Conservation (phyloP, 2,329 filamentous ascomycete genomes). For the Dactylellina drechsleri region DNA sequence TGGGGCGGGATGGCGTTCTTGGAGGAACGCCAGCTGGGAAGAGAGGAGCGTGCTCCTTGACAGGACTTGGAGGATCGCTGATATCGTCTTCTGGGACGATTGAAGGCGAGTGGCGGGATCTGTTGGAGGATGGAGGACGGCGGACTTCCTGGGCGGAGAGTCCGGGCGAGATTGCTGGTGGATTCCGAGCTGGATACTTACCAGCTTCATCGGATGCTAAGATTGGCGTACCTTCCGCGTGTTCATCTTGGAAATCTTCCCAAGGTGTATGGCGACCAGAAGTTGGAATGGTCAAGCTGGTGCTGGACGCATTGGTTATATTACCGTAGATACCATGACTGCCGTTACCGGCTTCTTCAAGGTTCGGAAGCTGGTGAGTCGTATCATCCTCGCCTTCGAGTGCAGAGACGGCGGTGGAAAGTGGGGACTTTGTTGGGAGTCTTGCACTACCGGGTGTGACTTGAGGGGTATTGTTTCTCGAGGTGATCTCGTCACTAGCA, state of each 20-base stretch:
- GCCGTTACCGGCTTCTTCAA: slow-evolving; percentile 39
- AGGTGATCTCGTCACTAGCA: slow-evolving; percentile 83
- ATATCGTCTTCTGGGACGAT: slow-evolving; percentile 66
- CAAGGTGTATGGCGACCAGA: slow-evolving; percentile 53
- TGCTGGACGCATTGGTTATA: slow-evolving; percentile 42
- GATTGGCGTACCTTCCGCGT: slow-evolving; percentile 51
- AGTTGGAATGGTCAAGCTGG: slow-evolving; percentile 44
- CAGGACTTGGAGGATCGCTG: slow-evolving; percentile 69
- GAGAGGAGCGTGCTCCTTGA: slow-evolving; percentile 89
- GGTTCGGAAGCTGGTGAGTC: slow-evolving; percentile 33
- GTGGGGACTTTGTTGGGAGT: slow-evolving; percentile 48
- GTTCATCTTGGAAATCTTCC: slow-evolving; percentile 52
- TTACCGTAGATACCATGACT: slow-evolving; percentile 42
- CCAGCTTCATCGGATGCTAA: slow-evolving; percentile 53
- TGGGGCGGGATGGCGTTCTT: slow-evolving; percentile 60
- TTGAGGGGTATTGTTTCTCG: slow-evolving; percentile 76
- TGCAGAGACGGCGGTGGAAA: slow-evolving; percentile 59
- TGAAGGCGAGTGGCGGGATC: slow-evolving; percentile 62
- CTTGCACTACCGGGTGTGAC: slow-evolving; percentile 63
- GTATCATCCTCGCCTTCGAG: slow-evolving; percentile 62
- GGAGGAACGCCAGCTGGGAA: slow-evolving; percentile 74
- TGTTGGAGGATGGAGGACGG: slow-evolving; percentile 44
- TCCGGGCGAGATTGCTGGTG: slow-evolving; percentile 50
- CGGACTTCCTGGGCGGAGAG: slow-evolving; percentile 41
- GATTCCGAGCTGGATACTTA: slow-evolving; percentile 40